Base-by-base conservation (phyloP, 345 rosid genomes). In the Moricandia moricandioides region DNA sequence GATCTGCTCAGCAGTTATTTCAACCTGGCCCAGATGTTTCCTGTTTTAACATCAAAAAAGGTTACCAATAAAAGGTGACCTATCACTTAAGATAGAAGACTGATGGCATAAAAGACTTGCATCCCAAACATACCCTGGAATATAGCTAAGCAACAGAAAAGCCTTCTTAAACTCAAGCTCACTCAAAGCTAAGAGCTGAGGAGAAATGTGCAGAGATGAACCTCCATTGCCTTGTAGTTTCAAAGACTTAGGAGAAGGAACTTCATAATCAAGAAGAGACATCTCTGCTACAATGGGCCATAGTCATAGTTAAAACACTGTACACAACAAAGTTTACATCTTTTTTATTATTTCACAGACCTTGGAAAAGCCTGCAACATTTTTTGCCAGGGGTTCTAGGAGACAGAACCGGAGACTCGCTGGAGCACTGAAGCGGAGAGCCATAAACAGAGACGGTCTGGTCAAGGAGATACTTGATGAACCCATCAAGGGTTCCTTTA, bases 111-210 rank as follows among this genome's bases (percentile, higher is more conserved):
- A 33, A 33, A 33, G 8, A 7, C 31, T 43, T 27, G 27, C 11
- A 8, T 29, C 0, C 3, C 37, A 57, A 74, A 83, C 86, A 80
- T 71, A 92, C 96, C 71, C 52, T 47, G 52, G 52, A 47, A 86
- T 77, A 59, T 90, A 92, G 79, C 71, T 88, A 34, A 88, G 71
- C 7, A 92, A 68, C 4, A 92, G 79, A 72, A 92, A 92, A 4
- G 81, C 83, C 62, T 87, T 90, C n/a, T 84, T 75, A 45, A 88
- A 90, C 56, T 92, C 92, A 0, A 90, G 89, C 26, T 86, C 89
- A 6, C 84, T 79, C 65, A 88, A 80, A 6, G 91, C 92, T 57
- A 73, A 51, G 11, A 83, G 69, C 74, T 82, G 84, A 47, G 52
- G 52, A 47, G 8, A 7, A 47, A 47, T n/a, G 52, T 47, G 52